These are phyloP conservation scores for Salvia hispanica DNA, from an alignment of 257 asterid genomes.

Conservation along the genomic window DNA sequence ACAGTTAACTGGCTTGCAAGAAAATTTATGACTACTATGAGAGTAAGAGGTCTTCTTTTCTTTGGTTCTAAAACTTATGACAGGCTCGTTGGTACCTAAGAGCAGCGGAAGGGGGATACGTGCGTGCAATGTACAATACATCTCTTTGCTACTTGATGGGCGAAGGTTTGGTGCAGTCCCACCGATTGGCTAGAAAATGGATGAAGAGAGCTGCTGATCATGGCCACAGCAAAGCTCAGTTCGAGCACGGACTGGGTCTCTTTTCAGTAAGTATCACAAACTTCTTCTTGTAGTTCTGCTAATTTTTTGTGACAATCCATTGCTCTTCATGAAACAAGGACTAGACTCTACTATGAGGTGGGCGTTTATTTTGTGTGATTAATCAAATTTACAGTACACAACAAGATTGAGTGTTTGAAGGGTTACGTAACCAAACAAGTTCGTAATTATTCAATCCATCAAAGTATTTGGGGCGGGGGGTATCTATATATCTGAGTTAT, in stretches of 20 bases:
- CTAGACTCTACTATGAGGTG: background rate
- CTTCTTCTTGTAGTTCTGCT: too few species aligned
- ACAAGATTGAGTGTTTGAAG: too few species aligned
- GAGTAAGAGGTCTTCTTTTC: background rate
- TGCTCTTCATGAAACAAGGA: background rate
- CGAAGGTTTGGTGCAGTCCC: slow-evolving; percentile 71
- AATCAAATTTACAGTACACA: too few species aligned
- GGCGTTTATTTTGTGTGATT: too few species aligned
- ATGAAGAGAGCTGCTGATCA: slow-evolving; percentile 93
- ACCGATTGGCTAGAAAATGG: slow-evolving; percentile 79
- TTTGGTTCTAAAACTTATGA: slow-evolving; percentile 9
- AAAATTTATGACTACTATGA: background rate
- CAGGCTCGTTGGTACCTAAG: slow-evolving; percentile 80
- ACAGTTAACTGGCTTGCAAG: too few species aligned
- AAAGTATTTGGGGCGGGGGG: too few species aligned
- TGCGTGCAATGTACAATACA: slow-evolving; percentile 89
- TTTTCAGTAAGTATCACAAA: slow-evolving; percentile 61
- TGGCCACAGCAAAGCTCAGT: slow-evolving; percentile 92
- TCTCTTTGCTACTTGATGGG: slow-evolving; percentile 83
- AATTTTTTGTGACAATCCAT: background rate
- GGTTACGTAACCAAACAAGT: too few species aligned
- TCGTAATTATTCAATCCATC: too few species aligned
- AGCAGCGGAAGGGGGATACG: slow-evolving; percentile 97
- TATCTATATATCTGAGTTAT: too few species aligned
- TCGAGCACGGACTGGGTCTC: slow-evolving; percentile 78